These are phyloP conservation scores for Pythium coloratum DNA, from an alignment of 352 stramenopile genomes.

Conservation along the genomic window DNA sequence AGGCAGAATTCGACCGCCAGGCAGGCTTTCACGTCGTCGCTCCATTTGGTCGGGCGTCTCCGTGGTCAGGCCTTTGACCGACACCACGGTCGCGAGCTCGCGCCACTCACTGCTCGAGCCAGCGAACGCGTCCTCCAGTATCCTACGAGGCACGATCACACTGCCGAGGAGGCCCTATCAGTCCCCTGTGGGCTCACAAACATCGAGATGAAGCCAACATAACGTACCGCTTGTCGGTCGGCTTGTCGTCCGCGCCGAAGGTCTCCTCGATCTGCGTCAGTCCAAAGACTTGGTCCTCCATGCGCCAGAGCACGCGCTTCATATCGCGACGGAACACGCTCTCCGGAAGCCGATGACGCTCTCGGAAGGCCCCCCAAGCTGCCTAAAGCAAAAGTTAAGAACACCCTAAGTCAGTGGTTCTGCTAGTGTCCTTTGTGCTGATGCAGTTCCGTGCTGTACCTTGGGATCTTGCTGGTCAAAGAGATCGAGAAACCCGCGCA, in stretches of 20 bases:
- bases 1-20: background rate
- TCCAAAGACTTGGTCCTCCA: slow-evolving; percentile 54
- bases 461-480: slow-evolving; percentile 68
- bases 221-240: slow-evolving; percentile 11
- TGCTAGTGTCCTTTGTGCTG: background rate
- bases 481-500: slow-evolving; percentile 44
- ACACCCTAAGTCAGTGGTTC: background rate
- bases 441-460: slow-evolving; percentile 23
- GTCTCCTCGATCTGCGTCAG: slow-evolving; percentile 53
- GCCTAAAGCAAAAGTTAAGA: slow-evolving; percentile 26
- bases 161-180: slow-evolving; percentile 11
- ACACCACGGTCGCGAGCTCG: slow-evolving; percentile 16
- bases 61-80: slow-evolving; percentile 11
- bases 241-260: slow-evolving; percentile 25
- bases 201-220: background rate
- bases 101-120: slow-evolving; percentile 24
- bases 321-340: slow-evolving; percentile 67
- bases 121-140: slow-evolving; percentile 21
- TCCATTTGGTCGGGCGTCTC: slow-evolving; percentile 20
- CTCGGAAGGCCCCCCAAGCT: slow-evolving; percentile 54
- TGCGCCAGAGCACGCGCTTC: slow-evolving; percentile 50
- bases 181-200: background rate
- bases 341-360: slow-evolving; percentile 40
- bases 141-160: slow-evolving; percentile 24
- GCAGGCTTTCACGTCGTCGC: slow-evolving; percentile 21